These are phyloP conservation scores for Musa troglodytarum DNA, from an alignment of 176 grass and related monocot species.

Conservation along the genomic window DNA sequence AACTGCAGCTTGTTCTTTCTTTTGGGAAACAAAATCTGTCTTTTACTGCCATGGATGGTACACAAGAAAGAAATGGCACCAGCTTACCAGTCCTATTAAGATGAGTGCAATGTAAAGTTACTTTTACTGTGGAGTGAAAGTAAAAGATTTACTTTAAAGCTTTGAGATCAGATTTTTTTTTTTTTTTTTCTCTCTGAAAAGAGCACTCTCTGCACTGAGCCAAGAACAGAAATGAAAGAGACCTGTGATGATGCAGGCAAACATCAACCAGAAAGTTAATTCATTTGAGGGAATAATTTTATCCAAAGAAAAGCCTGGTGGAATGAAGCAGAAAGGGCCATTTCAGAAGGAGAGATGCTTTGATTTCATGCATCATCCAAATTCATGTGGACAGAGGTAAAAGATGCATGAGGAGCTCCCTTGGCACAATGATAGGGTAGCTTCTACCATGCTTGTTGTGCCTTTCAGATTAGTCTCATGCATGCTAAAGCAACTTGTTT, in stretches of 20 bases:
- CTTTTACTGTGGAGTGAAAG: neutral
- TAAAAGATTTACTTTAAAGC: neutral
- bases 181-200: neutral
- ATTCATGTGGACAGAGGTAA: neutral
- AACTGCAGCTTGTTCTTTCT: too few species aligned
- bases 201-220: neutral
- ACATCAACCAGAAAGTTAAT: neutral
- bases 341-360: neutral
- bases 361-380: too few species aligned
- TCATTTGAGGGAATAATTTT: too few species aligned
- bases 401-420: neutral
- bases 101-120: neutral
- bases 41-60: neutral
- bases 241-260: neutral
- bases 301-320: neutral
- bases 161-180: neutral
- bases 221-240: neutral
- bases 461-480: neutral
- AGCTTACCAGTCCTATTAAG: neutral
- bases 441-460: neutral
- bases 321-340: neutral
- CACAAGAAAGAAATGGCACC: neutral
- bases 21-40: neutral
- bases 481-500: neutral
- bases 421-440: neutral